These are phyloP conservation scores for Plasmopara viticola DNA, from an alignment of 352 stramenopile species.

Conservation along the genomic window DNA sequence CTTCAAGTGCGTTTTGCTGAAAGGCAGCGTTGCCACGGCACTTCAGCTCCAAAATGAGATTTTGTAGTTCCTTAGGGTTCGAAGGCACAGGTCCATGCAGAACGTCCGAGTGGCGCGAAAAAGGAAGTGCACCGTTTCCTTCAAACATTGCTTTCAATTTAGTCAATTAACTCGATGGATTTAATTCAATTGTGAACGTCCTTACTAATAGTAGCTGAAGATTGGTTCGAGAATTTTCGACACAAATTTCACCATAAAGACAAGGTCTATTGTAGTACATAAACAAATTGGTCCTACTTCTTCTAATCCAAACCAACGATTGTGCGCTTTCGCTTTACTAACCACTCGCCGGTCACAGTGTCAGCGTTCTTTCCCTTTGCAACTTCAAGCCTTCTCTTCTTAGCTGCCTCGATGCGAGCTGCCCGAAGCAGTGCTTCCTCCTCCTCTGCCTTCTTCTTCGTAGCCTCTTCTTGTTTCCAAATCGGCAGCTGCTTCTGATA, in stretches of 20 bases:
- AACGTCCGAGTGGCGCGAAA: constrained; percentile 78
- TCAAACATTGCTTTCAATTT: constrained; percentile 43
- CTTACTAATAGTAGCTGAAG: not conserved
- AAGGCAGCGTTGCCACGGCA: constrained; percentile 84
- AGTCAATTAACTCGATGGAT: constrained; percentile 2
- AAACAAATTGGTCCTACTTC: too few species aligned
- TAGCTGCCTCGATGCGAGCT: constrained; percentile 21
- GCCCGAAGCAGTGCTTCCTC: constrained; percentile 21
- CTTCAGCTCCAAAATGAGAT: constrained; percentile 84
- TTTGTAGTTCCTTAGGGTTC: constrained; percentile 41
- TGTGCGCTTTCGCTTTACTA: constrained; percentile 17
- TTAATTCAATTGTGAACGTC: constrained; percentile 7
- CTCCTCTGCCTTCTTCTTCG: constrained; percentile 30
- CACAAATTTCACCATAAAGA: constrained; percentile 4
- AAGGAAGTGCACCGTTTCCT: constrained; percentile 58
- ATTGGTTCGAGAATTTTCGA: constrained; percentile 20
- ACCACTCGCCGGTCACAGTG: constrained; percentile 8
- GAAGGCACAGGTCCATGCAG: constrained; percentile 46
- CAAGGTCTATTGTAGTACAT: constrained; percentile 10
- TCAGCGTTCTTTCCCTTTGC: constrained; percentile 6
- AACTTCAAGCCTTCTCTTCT: constrained; percentile 27
- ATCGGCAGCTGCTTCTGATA: constrained; percentile 52
- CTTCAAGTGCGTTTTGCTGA: constrained; percentile 75
- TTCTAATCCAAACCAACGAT: not conserved
- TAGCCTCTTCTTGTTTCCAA: constrained; percentile 45